Percentiles rank a stretch among this genome's conserved stretches.
Evolutionary conservation across 1,284 basidiomycete genomes (phyloP).

Genomic region (Cerrena zonata): DNA sequence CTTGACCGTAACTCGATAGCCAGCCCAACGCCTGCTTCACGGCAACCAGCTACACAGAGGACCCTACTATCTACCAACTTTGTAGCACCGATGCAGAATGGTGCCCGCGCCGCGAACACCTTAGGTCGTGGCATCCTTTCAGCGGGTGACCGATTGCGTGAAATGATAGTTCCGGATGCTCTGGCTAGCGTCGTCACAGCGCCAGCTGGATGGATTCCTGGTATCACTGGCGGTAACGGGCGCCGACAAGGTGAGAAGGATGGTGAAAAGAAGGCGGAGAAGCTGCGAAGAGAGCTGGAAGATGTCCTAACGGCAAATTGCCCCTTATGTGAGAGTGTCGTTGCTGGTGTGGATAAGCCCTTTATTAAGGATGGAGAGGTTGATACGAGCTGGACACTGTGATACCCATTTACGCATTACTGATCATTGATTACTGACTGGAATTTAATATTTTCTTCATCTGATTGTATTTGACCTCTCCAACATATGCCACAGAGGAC

Average conservation of each 20-base stretch:
- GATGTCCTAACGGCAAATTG: slow-evolving; percentile 82
- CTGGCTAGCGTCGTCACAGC: slow-evolving; percentile 68
- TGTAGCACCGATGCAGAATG: slow-evolving; percentile 47
- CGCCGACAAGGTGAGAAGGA: slow-evolving; percentile 44
- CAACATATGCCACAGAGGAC: too few relatives aligned
- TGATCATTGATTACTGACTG: not conserved
- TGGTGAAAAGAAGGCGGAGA: slow-evolving; percentile 57
- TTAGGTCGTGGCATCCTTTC: slow-evolving; percentile 78
- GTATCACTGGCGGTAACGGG: slow-evolving; percentile 44
- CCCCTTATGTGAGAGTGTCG: slow-evolving; percentile 84
- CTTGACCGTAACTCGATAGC: slow-evolving; percentile 32
- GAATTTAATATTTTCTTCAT: too few relatives aligned
- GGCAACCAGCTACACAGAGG: slow-evolving; percentile 48
- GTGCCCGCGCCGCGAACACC: slow-evolving; percentile 54
- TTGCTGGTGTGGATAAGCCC: slow-evolving; percentile 79
- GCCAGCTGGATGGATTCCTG: slow-evolving; percentile 60
- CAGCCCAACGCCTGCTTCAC: slow-evolving; percentile 29
- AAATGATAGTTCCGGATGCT: slow-evolving; percentile 88
- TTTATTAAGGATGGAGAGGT: slow-evolving; percentile 80
- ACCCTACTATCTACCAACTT: slow-evolving; percentile 72
- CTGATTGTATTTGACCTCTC: too few relatives aligned
- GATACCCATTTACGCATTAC: slow-evolving; percentile 15
- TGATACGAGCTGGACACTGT: slow-evolving; percentile 78
- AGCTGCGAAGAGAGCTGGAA: slow-evolving; percentile 76
- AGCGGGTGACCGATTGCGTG: slow-evolving; percentile 82